These are phyloP conservation scores for Candida glucosophila DNA, from an alignment of 1,139 yeast species.

Conservation along the genomic window DNA sequence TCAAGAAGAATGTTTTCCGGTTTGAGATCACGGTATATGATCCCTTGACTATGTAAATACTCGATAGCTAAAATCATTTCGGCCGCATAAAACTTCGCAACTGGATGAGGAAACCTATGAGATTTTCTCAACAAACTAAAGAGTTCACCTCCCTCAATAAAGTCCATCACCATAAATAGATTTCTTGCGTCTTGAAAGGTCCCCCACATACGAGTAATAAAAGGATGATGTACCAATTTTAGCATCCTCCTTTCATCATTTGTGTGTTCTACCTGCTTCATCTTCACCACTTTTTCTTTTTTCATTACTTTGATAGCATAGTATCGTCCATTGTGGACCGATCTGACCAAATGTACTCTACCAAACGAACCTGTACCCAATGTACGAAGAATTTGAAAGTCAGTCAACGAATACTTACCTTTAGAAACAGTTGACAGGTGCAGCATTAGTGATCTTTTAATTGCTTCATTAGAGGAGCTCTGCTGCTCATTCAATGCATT, in stretches of 20 bases:
- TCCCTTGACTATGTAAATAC: constrained; percentile 48
- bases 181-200: constrained; percentile 51
- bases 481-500: constrained; percentile 6
- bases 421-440: constrained; percentile 33
- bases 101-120: constrained; percentile 55
- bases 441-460: constrained; percentile 22
- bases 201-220: constrained; percentile 58
- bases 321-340: constrained; percentile 51
- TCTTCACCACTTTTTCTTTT: constrained; percentile 50
- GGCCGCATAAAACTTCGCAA: constrained; percentile 56
- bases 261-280: constrained; percentile 58
- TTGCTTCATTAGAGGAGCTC: constrained; percentile 18
- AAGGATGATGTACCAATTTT: constrained; percentile 50
- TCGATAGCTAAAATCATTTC: constrained; percentile 52
- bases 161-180: constrained; percentile 56
- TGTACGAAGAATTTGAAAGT: constrained; percentile 46
- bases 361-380: constrained; percentile 59
- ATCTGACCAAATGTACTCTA: constrained; percentile 50
- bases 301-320: constrained; percentile 54
- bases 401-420: constrained; percentile 48
- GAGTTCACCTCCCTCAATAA: constrained; percentile 56
- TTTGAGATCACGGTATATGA: constrained; percentile 51
- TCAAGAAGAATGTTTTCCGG: constrained; percentile 54
- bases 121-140: constrained; percentile 49
- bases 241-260: constrained; percentile 54